A percentile compares a stretch with the other conserved stretches of the same genome.
Conservation (phyloP, 2,329 filamentous ascomycete genomes). For the Aspergillus ochraceus region DNA sequence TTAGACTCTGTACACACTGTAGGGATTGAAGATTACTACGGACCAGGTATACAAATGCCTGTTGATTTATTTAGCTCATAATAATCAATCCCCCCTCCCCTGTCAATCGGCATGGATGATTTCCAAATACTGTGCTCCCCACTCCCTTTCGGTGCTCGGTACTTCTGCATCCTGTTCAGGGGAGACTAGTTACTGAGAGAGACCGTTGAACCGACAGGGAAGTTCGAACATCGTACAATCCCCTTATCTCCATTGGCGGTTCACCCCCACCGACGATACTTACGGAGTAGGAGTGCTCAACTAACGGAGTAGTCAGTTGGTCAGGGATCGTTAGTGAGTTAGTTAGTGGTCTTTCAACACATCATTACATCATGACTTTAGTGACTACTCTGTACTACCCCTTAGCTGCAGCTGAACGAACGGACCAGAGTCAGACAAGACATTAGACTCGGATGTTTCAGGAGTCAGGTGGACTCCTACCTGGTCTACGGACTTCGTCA, state of each 20-base stretch:
- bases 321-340: neutral
- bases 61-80: too few species aligned
- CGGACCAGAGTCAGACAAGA: conserved; percentile 1
- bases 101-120: neutral
- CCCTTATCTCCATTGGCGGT: neutral
- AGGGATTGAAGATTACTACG: too few species aligned
- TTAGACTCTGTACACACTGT: too few species aligned
- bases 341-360: neutral
- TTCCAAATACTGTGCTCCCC: neutral
- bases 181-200: too few species aligned
- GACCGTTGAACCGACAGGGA: neutral
- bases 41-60: too few species aligned
- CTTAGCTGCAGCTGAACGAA: too few species aligned
- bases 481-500: neutral
- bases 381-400: too few species aligned
- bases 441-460: conserved; percentile 13
- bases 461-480: conserved; percentile 2
- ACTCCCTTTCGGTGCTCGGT: neutral
- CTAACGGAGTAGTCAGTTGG: too few species aligned
- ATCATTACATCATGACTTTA: conserved; percentile 10
- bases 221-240: neutral
- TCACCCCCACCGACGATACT: neutral
- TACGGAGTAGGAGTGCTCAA: neutral
- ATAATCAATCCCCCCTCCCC: neutral
- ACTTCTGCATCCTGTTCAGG: too few species aligned